These are phyloP conservation scores for Talaromyces stipitatus DNA, from an alignment of 495 filamentous ascomycete genomes.

Conservation along the genomic window DNA sequence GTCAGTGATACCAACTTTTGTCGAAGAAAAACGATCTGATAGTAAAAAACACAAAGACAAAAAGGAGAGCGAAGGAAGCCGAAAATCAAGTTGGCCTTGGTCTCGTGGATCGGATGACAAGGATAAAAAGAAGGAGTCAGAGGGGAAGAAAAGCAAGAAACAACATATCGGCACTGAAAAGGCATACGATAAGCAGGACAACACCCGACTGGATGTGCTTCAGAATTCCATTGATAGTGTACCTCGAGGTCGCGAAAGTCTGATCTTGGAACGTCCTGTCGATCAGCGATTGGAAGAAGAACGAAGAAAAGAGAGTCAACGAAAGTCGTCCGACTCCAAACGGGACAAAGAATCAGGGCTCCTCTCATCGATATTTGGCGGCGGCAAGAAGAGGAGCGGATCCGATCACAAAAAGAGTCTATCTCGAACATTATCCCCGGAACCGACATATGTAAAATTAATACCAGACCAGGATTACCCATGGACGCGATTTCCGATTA, in stretches of 20 bases:
- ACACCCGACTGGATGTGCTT: conserved; percentile 70
- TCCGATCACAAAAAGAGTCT: conserved; percentile 67
- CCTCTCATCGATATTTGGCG: conserved; percentile 85
- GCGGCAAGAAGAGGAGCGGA: conserved; percentile 65
- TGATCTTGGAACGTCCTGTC: conserved; percentile 72
- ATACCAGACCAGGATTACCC: conserved; percentile 86
- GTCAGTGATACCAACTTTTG: conserved; percentile 75
- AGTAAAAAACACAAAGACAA: conserved; percentile 57
- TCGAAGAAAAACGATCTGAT: conserved; percentile 58
- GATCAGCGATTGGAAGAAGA: conserved; percentile 74
- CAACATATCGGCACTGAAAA: conserved; percentile 51
- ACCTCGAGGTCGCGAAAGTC: conserved; percentile 69
- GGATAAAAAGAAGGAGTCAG: conserved; percentile 56
- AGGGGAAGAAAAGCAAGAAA: conserved; percentile 50
- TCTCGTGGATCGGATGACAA: conserved; percentile 61
- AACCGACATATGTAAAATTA: conserved; percentile 61
- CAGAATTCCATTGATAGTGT: conserved; percentile 69
- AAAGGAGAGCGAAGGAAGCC: conserved; percentile 50
- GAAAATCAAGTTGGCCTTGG: conserved; percentile 88
- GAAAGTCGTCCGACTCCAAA: conserved; percentile 68
- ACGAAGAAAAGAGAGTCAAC: conserved; percentile 68
- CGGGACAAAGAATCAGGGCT: conserved; percentile 80
- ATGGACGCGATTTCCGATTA: conserved; percentile 91
- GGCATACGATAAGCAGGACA: conserved; percentile 52
- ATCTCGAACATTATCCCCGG: conserved; percentile 72